phyloP scores from a whole-genome alignment of 2,329 filamentous ascomycete species.

The Penicillium sp. region DNA sequence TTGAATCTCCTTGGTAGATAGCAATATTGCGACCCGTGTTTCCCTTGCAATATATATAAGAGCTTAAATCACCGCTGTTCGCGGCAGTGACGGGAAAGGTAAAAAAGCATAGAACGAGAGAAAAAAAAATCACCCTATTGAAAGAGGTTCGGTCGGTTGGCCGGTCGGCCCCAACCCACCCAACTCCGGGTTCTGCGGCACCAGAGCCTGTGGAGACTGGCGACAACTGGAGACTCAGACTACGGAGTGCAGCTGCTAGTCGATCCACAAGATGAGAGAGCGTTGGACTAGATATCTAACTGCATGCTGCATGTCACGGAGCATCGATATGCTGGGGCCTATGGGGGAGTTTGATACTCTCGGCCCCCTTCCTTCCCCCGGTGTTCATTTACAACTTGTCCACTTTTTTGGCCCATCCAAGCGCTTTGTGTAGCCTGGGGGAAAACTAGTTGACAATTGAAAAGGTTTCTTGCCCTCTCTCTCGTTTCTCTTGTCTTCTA shows the following conservation, averaged over 20 bases:
- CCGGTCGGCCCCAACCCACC: slow-evolving; percentile 7
- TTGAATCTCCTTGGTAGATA: slow-evolving; percentile 17
- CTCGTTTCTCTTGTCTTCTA: neutral
- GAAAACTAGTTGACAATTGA: neutral
- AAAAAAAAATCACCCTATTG: neutral
- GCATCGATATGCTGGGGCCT: slow-evolving; percentile 16
- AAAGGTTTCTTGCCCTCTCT: neutral
- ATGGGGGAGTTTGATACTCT: neutral
- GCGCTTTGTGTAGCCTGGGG: slow-evolving; percentile 1
- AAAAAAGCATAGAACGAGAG: neutral
- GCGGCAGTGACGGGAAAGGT: neutral
- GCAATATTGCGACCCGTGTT: neutral
- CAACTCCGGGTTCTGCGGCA: slow-evolving; percentile 31
- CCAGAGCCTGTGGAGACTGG: slow-evolving; percentile 21
- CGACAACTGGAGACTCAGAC: slow-evolving; percentile 1
- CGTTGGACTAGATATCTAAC: slow-evolving; percentile 19
- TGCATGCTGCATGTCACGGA: slow-evolving; percentile 34
- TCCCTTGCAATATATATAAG: neutral
- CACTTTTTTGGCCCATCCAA: neutral
- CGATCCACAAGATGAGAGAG: slow-evolving; percentile 22
- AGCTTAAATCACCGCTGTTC: slow-evolving; percentile 1
- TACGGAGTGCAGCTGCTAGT: slow-evolving; percentile 29
- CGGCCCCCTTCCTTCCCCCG: neutral
- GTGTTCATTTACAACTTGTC: neutral
- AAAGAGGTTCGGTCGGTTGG: slow-evolving; percentile 18